Conservation (phyloP, 441 rosid species). For the Gossypium laxum region DNA sequence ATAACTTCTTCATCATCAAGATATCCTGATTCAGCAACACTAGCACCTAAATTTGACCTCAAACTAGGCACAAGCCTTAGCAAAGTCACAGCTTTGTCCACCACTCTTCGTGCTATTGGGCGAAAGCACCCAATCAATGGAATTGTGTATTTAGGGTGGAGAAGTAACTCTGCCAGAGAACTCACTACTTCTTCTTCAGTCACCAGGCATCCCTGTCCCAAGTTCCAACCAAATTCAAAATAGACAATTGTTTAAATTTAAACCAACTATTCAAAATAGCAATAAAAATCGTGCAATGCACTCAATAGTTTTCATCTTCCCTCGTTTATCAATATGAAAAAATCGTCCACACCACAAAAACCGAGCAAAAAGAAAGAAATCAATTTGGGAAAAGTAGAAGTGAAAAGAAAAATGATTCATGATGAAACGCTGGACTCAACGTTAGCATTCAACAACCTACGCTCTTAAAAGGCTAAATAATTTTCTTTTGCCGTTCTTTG, state of each 20-base stretch:
- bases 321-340: neutral
- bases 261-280: neutral
- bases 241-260: neutral
- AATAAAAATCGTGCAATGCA: neutral
- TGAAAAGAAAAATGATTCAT: neutral
- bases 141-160: constrained; percentile 61
- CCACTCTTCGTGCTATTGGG: constrained; percentile 41
- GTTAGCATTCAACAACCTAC: neutral
- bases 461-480: neutral
- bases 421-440: neutral
- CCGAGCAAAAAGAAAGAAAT: neutral
- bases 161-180: constrained; percentile 48
- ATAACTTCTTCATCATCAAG: constrained; percentile 35
- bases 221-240: constrained; percentile 16
- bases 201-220: constrained; percentile 37
- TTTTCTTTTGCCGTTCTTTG: neutral
- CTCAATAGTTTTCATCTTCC: neutral
- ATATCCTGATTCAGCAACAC: constrained; percentile 18
- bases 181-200: constrained; percentile 52
- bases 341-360: neutral
- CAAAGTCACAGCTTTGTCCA: constrained; percentile 50
- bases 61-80: constrained; percentile 47
- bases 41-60: constrained; percentile 29
- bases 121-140: constrained; percentile 64
- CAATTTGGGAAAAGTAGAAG: neutral